Conservation (phyloP, 1,139 yeast species). For the Hansenula sp. region DNA sequence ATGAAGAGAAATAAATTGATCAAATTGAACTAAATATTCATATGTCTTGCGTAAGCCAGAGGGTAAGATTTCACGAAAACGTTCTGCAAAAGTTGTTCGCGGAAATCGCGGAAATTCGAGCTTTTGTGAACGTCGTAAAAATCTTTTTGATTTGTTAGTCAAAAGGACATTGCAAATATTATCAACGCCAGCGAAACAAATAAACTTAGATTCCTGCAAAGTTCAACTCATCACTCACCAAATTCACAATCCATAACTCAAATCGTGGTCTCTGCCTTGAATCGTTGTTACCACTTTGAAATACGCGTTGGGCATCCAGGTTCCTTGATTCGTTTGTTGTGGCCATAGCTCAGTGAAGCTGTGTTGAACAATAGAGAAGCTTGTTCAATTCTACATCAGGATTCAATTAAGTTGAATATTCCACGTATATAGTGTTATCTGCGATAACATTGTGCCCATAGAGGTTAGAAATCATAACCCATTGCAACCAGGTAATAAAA, state of each 20-base stretch:
- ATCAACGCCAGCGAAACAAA: not conserved
- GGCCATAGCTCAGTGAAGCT: too few species aligned
- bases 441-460: not conserved
- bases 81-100: not conserved
- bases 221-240: too few species aligned
- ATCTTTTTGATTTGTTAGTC: not conserved
- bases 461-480: not conserved
- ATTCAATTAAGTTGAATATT: too few species aligned
- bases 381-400: not conserved
- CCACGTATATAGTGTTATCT: not conserved
- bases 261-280: not conserved
- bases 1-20: too few species aligned
- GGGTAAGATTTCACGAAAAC: not conserved
- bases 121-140: not conserved
- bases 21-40: not conserved
- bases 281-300: not conserved
- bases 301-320: too few species aligned
- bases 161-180: not conserved
- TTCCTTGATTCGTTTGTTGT: too few species aligned
- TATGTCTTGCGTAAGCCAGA: not conserved
- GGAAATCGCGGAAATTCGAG: not conserved
- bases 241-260: not conserved
- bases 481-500: not conserved
- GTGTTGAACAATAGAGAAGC: not conserved
- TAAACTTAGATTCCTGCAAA: too few species aligned